phyloP scores from a whole-genome alignment of 2,329 filamentous ascomycete genomes.

The Rutstroemia sp. region DNA sequence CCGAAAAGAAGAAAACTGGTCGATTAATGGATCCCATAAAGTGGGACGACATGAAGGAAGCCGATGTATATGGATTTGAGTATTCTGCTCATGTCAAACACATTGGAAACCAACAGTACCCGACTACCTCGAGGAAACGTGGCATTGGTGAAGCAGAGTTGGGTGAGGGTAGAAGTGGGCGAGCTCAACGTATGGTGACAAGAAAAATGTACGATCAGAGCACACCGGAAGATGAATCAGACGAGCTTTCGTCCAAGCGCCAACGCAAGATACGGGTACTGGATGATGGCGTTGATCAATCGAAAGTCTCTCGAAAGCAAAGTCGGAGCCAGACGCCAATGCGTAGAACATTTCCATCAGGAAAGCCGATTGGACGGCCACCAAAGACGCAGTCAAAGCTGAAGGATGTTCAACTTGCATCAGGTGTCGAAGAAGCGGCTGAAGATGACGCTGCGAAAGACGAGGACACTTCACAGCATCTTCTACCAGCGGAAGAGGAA shows the following conservation, averaged over 20 bases:
- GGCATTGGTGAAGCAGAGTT: slow-evolving; percentile 6
- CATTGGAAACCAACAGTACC: slow-evolving; percentile 50
- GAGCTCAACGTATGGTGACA: slow-evolving; percentile 19
- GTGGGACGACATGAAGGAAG: slow-evolving; percentile 42
- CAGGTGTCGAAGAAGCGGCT: slow-evolving; percentile 5
- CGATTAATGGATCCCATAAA: slow-evolving; percentile 20
- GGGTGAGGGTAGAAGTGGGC: slow-evolving; percentile 19
- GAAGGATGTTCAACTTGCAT: slow-evolving; percentile 19
- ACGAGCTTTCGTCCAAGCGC: slow-evolving; percentile 24
- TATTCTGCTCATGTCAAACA: slow-evolving; percentile 51
- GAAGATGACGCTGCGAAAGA: slow-evolving; percentile 9
- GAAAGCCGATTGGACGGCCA: slow-evolving; percentile 28
- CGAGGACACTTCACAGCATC: slow-evolving; percentile 12
- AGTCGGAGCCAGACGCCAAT: slow-evolving; percentile 19
- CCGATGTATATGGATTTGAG: slow-evolving; percentile 52
- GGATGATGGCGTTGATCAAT: slow-evolving; percentile 14
- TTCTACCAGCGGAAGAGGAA: slow-evolving; percentile 19
- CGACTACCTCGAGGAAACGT: slow-evolving; percentile 11
- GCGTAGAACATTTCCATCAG: slow-evolving; percentile 24
- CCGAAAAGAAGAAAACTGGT: slow-evolving; percentile 20
- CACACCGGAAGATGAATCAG: slow-evolving; percentile 22
- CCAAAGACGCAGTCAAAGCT: slow-evolving; percentile 25
- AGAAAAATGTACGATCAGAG: slow-evolving; percentile 20
- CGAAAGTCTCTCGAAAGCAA: slow-evolving; percentile 9
- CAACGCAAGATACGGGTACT: slow-evolving; percentile 20